Conservation (phyloP, 768 basidiomycete genomes). For the Macrolepiota fuliginosa region DNA sequence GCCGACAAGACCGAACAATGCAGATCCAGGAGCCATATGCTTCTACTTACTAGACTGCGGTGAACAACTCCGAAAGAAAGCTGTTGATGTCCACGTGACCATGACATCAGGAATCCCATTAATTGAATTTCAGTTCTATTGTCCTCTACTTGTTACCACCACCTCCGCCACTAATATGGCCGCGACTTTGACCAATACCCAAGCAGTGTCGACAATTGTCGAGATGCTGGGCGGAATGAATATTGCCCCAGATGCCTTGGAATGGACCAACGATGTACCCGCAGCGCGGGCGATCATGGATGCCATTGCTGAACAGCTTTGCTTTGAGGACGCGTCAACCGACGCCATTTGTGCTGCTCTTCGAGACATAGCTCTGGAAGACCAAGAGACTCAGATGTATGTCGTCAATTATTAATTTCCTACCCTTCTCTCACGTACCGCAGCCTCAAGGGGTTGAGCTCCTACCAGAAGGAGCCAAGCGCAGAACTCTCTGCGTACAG, state of each 20-base stretch:
- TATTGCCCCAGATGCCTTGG: slow-evolving; percentile 25
- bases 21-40: slow-evolving; percentile 11
- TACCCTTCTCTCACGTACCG: background rate
- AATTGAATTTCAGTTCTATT: background rate
- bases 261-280: slow-evolving; percentile 30
- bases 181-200: background rate
- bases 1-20: slow-evolving; percentile 40
- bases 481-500: background rate
- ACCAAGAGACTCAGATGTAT: slow-evolving; percentile 27
- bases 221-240: slow-evolving; percentile 30
- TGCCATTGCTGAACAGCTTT: slow-evolving; percentile 30
- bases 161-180: background rate
- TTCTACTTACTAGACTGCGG: slow-evolving; percentile 20
- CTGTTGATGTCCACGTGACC: background rate
- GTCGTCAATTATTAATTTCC: background rate
- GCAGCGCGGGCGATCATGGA: slow-evolving; percentile 29
- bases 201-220: slow-evolving; percentile 16
- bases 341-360: slow-evolving; percentile 19
- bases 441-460: background rate
- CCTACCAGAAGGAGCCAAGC: background rate
- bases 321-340: slow-evolving; percentile 2
- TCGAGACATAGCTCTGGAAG: slow-evolving; percentile 28
- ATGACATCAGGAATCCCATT: background rate
- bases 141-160: background rate
- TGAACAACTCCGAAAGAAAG: background rate